A percentile compares a stretch with the other conserved stretches of the same genome.
phyloP scores from a whole-genome alignment of 2,329 filamentous ascomycete genomes.

The Plenodomus tracheiphilus region DNA sequence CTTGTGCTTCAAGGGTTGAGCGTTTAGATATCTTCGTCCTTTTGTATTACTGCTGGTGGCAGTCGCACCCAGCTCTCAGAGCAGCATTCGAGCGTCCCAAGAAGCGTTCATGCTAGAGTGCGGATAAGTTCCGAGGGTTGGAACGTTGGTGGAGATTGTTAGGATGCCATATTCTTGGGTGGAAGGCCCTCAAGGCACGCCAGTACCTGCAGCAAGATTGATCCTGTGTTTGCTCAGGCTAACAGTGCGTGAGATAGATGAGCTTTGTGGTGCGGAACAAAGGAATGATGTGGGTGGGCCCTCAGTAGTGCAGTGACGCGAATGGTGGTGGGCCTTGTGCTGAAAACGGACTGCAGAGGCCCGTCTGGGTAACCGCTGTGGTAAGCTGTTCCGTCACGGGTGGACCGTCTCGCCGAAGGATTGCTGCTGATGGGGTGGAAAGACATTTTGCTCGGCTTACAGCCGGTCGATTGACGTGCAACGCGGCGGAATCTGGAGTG shows the following conservation, averaged over 20 bases:
- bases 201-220: conserved; percentile 17
- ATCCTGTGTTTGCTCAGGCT: not conserved
- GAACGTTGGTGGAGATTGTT: conserved; percentile 4
- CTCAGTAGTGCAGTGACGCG: conserved; percentile 11
- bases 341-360: not conserved
- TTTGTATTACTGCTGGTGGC: not conserved
- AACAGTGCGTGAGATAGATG: not conserved
- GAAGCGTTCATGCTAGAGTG: not conserved
- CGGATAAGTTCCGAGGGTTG: not conserved
- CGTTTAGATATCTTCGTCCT: conserved; percentile 2
- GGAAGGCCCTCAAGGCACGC: not conserved
- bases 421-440: not conserved
- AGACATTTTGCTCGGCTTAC: conserved; percentile 12
- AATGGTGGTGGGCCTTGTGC: conserved; percentile 4
- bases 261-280: not conserved
- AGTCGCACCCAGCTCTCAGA: not conserved
- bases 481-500: conserved; percentile 8
- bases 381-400: conserved; percentile 8
- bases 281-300: not conserved
- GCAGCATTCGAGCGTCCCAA: not conserved
- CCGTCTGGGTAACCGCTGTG: conserved; percentile 13
- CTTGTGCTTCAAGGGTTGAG: not conserved
- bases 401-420: not conserved
- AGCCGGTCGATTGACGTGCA: conserved; percentile 19
- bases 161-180: not conserved